Percentiles rank a stretch among this genome's conserved stretches.
Evolutionary conservation across 2,329 filamentous ascomycete genomes (phyloP).

Genomic region (Teratosphaeria pseudoeucalypti): DNA sequence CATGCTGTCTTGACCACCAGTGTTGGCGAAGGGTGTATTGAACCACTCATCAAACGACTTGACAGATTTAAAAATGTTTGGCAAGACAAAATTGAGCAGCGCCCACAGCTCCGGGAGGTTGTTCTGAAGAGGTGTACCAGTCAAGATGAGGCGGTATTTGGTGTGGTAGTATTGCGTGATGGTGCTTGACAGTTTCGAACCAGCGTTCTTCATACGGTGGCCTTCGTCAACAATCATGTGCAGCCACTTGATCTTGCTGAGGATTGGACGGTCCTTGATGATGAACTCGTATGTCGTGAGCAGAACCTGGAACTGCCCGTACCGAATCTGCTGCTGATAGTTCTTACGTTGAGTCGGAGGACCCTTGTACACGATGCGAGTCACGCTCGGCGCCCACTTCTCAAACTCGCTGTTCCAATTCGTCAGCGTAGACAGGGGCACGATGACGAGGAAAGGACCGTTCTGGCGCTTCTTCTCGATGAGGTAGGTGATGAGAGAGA

Average conservation of each 20-base stretch:
- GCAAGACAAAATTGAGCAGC: slow-evolving; percentile 94
- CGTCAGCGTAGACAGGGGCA: slow-evolving; percentile 89
- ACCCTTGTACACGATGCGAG: slow-evolving; percentile 91
- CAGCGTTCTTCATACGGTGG: slow-evolving; percentile 98
- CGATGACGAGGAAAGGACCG: slow-evolving; percentile 91
- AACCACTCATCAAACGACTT: slow-evolving; percentile 99
- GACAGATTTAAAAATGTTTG: slow-evolving; percentile 97
- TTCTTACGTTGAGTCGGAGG: slow-evolving; percentile 78
- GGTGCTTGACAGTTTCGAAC: slow-evolving; percentile 90
- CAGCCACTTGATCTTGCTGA: slow-evolving; percentile 99
- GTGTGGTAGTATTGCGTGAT: slow-evolving; percentile 93
- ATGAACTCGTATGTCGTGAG: slow-evolving; percentile 99
- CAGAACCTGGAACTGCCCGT: slow-evolving; percentile 89
- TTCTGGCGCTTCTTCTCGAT: slow-evolving; percentile 90
- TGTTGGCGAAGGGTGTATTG: slow-evolving; percentile 98
- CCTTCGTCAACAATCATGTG: slow-evolving; percentile 99
- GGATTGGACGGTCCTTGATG: slow-evolving; percentile 90
- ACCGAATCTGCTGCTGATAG: slow-evolving; percentile 87
- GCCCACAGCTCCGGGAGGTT: slow-evolving; percentile 95
- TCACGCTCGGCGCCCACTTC: slow-evolving; percentile 88
- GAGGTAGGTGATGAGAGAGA: slow-evolving; percentile 91
- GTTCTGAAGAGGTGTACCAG: slow-evolving; percentile 93
- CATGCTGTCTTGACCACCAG: slow-evolving; percentile 96
- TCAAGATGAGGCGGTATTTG: slow-evolving; percentile 90
- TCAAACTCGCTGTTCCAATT: slow-evolving; percentile 99